A percentile compares a stretch with the other conserved stretches of the same genome.
These are phyloP conservation scores for Jatropha curcas DNA, from an alignment of 345 rosid genomes.

Conservation along the genomic window DNA sequence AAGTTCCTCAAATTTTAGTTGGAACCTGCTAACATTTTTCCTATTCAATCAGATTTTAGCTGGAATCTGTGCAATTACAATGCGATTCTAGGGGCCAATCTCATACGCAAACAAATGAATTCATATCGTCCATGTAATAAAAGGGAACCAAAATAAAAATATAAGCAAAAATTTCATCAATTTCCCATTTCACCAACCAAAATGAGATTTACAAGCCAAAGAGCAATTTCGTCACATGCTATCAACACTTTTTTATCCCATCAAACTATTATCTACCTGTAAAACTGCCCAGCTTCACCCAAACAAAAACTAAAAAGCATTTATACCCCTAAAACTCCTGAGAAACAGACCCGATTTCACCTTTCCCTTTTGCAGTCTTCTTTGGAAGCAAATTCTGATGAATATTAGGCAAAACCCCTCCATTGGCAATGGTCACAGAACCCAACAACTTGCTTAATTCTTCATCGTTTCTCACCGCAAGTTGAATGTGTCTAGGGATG, in stretches of 20 bases:
- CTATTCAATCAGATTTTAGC: no score
- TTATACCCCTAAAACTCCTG: slow-evolving; percentile 9
- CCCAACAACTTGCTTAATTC: slow-evolving; percentile 30
- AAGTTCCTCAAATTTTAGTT: no score
- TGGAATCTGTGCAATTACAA: no score
- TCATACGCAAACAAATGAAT: no score
- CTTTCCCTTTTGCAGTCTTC: slow-evolving; percentile 18
- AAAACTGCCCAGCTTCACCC: neutral
- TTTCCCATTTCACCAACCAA: neutral
- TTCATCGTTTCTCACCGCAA: slow-evolving; percentile 28
- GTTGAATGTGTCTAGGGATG: slow-evolving; percentile 24
- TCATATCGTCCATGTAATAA: no score
- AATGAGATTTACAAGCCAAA: neutral
- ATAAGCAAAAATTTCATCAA: no score
- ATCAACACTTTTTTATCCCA: neutral
- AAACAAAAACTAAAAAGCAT: neutral
- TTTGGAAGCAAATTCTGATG: slow-evolving; percentile 23
- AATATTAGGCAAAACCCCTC: slow-evolving; percentile 26
- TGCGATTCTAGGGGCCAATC: no score
- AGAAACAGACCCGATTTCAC: slow-evolving; percentile 16
- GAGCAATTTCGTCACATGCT: neutral
- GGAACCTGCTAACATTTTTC: no score
- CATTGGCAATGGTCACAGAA: slow-evolving; percentile 20
- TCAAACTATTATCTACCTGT: neutral
- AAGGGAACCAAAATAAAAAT: no score